These are phyloP conservation scores for Didymella exigua DNA, from an alignment of 2,329 filamentous ascomycete species.

Conservation along the genomic window DNA sequence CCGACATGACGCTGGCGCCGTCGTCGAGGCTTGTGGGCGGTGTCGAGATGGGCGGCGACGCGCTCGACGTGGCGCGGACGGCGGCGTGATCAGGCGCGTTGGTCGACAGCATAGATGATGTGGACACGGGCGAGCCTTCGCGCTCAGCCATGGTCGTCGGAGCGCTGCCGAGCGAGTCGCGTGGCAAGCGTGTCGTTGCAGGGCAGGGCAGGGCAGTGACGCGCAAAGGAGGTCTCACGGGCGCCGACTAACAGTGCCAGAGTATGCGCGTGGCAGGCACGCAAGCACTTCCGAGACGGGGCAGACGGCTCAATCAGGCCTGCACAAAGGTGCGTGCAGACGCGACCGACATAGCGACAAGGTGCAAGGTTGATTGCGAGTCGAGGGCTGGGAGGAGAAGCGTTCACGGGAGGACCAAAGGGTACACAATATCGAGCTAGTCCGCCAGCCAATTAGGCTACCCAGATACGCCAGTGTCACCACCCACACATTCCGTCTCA, in stretches of 20 bases:
- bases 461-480: slow-evolving; percentile 40
- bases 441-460: slow-evolving; percentile 46
- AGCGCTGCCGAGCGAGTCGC: slow-evolving; percentile 21
- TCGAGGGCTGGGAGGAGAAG: slow-evolving; percentile 36
- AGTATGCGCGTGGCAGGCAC: slow-evolving; percentile 35
- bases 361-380: slow-evolving; percentile 26
- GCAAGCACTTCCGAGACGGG: slow-evolving; percentile 20
- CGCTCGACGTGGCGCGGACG: slow-evolving; percentile 54
- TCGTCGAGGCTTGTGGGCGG: slow-evolving; percentile 71
- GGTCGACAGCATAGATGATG: slow-evolving; percentile 50
- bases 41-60: slow-evolving; percentile 63
- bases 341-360: slow-evolving; percentile 28
- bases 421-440: slow-evolving; percentile 47
- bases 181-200: slow-evolving; percentile 30
- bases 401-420: slow-evolving; percentile 29
- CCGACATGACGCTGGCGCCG: slow-evolving; percentile 60
- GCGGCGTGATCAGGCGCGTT: slow-evolving; percentile 33
- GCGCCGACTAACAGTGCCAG: slow-evolving; percentile 43
- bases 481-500: slow-evolving; percentile 36
- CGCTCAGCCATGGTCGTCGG: slow-evolving; percentile 41
- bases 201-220: slow-evolving; percentile 38
- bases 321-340: slow-evolving; percentile 32
- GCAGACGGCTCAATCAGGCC: slow-evolving; percentile 20
- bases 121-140: slow-evolving; percentile 46
- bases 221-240: slow-evolving; percentile 40